Base-by-base conservation (phyloP, 257 asterid species). In the Catharanthus roseus region DNA sequence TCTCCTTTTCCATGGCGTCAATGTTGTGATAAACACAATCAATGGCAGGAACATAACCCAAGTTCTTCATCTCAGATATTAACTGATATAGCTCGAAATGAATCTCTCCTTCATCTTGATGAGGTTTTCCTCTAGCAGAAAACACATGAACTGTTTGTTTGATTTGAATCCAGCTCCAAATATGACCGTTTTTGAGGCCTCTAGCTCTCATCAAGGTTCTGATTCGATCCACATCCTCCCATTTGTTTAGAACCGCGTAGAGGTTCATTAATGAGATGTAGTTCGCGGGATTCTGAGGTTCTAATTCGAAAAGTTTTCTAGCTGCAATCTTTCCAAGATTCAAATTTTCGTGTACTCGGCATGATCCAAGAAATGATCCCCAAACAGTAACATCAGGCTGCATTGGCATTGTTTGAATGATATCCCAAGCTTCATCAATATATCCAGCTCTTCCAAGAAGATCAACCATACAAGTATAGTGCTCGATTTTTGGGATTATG, bases 391-490 rank as follows among this genome's bases (percentile, higher is more conserved):
- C 82, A 72, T 88, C 91, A 15, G 92, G 87, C 67, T 81, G 71
- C 65, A 78, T 24, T 15, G 92, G 85, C 90, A 85, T 86, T 58
- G 73, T 72, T 66, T 56, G 67, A 71, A 84, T 84, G 65, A 86
- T 80, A 67, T 88, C 88, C 78, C 86, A 86, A 2, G 95, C 95
- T 80, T 88, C 89, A 19, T 88, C 91, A 28, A 88, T 83, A 69
- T 84, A 88, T 7, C 95, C 89, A 9, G 76, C 81, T 77, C 81
- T 79, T 79, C 87, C 95, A 28, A 86, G 86, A 23, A 88, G 87
- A 80, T 88, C 95, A 76, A 88, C 89, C 91, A 86, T 82, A 75
- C 89, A 84, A 34, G 91, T 86, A 71, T 81, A 84, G 74, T 88
- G 95, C 74, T 88, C 85, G 51, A 86, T 84, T 47, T 84, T 81